phyloP scores from a whole-genome alignment of 106 monocot species.

The Narthecium ossifragum region DNA sequence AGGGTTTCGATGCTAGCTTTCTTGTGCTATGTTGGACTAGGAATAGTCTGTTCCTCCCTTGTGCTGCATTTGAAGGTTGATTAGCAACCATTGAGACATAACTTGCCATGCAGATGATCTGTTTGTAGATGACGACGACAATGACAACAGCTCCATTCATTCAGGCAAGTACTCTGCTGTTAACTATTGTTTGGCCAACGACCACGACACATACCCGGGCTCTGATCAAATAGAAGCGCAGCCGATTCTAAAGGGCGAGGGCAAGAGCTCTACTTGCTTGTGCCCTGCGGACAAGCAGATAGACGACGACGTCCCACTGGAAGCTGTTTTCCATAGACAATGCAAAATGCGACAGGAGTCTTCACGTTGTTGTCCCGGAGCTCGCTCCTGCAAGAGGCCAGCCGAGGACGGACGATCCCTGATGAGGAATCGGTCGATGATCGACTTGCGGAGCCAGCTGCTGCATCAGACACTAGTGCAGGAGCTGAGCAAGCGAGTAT shows the following conservation, averaged over 20 bases:
- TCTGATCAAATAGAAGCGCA: slow-evolving; percentile 1
- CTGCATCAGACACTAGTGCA: slow-evolving; percentile 52
- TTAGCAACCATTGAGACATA: too few relatives aligned
- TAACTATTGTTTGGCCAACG: slow-evolving; percentile 51
- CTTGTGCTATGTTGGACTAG: too few relatives aligned
- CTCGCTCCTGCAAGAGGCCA: slow-evolving; percentile 5
- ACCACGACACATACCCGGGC: slow-evolving; percentile 16
- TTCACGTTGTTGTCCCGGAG: background rate
- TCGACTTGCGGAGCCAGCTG: slow-evolving; percentile 58
- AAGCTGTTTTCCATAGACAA: slow-evolving; percentile 16
- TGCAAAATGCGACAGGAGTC: slow-evolving; percentile 14
- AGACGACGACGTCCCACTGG: background rate
- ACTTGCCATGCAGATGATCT: slow-evolving; percentile 20
- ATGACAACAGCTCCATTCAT: slow-evolving; percentile 40
- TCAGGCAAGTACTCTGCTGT: slow-evolving; percentile 58
- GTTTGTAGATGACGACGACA: slow-evolving; percentile 35
- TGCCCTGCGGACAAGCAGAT: slow-evolving; percentile 19
- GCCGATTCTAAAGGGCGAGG: background rate
- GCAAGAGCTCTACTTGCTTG: slow-evolving; percentile 28
- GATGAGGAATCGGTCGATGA: slow-evolving; percentile 49
- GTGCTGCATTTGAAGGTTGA: too few relatives aligned
- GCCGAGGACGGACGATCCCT: slow-evolving; percentile 9
- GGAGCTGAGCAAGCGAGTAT: slow-evolving; percentile 55
- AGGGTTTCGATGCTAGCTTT: too few relatives aligned
- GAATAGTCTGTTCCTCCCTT: too few relatives aligned